Evolutionary conservation across 2,329 filamentous ascomycete species (phyloP), one percentile per base, ranked within the genome.

Genomic region (Trichoderma sp.): DNA sequence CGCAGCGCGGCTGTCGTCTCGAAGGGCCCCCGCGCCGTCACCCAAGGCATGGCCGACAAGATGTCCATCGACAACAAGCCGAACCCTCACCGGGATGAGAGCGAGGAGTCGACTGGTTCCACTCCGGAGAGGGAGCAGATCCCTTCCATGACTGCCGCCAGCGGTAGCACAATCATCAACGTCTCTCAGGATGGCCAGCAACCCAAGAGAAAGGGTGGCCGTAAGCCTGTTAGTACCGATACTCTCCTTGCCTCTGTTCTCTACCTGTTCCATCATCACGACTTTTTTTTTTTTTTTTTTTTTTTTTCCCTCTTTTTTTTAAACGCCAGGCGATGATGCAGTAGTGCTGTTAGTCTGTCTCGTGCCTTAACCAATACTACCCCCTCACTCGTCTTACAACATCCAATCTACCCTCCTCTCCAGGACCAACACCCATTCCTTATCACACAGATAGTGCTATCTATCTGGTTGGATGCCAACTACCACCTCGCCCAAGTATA

Each of bases 181-280:
- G 76, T 74, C 70, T 76, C 80, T 32, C 84, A 84, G 72, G 86
- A 88, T 74, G 79, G 78, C 72, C 86, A 87, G 76, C 87, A 88
- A 70, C 93, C 94, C 77, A 99, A 99, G 85, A 89, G 95, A 77
- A 99, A 99, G 84, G 95, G 95, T 76, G 95, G 95, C 70, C 90
- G 95, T 77, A 99, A 98, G 84, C 95, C 95, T 77, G 95, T 98
- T 89, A 80, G 86, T 97, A 57, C 35, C 57, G 34, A 29, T 53
- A 7, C 39, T 59, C 9, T n/a, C 7, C 29, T 29, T 54, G 9
- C 22, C 29, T 35, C 5, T 42, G 6, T 45, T 9, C 7, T 45
- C 22, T 22, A 17, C 34, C 45, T 12, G 1, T 34, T 34, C 3
- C 19, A 22, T n/a, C 32, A 22, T 48, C 17, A 25, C 19, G 42